phyloP scores from a whole-genome alignment of 164 flowering plant genomes.

The Paratinospora sagittata region DNA sequence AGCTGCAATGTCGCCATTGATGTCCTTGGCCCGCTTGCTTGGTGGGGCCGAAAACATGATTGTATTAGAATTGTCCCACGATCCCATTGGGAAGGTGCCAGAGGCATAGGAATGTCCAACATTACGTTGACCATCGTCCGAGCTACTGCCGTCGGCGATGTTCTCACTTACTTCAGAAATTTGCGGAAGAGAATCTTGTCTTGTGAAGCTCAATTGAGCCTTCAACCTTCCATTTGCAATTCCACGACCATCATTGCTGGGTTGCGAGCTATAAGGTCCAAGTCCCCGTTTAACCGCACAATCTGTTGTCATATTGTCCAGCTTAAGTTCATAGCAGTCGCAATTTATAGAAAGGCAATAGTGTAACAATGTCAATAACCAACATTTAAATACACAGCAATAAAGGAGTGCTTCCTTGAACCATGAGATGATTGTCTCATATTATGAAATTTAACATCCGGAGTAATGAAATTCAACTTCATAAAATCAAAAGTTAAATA shows the following conservation, averaged over 20 bases:
- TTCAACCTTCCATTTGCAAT: conserved; percentile 40
- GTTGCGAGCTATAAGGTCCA: conserved; percentile 31
- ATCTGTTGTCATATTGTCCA: conserved; percentile 21
- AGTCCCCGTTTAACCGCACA: conserved; percentile 43
- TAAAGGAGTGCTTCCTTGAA: background rate
- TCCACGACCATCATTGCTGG: conserved; percentile 31
- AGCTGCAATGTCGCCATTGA: conserved; percentile 30
- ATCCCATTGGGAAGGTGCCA: conserved; percentile 36
- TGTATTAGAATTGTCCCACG: conserved; percentile 56
- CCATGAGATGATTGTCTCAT: background rate
- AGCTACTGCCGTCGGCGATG: conserved; percentile 26
- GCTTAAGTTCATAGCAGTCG: background rate
- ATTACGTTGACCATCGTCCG: conserved; percentile 29
- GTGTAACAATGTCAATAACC: background rate
- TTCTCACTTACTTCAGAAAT: conserved; percentile 56
- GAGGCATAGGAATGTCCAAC: conserved; percentile 34
- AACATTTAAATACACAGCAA: background rate
- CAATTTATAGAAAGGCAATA: background rate
- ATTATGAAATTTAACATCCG: background rate
- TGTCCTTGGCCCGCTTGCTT: conserved; percentile 36
- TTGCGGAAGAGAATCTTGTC: conserved; percentile 70
- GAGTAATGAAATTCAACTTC: background rate
- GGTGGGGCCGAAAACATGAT: conserved; percentile 49
- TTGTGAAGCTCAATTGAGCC: conserved; percentile 66
- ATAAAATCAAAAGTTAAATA: background rate